These are phyloP conservation scores for Claviceps paspali DNA, from an alignment of 2,329 filamentous ascomycete species.

Conservation along the genomic window DNA sequence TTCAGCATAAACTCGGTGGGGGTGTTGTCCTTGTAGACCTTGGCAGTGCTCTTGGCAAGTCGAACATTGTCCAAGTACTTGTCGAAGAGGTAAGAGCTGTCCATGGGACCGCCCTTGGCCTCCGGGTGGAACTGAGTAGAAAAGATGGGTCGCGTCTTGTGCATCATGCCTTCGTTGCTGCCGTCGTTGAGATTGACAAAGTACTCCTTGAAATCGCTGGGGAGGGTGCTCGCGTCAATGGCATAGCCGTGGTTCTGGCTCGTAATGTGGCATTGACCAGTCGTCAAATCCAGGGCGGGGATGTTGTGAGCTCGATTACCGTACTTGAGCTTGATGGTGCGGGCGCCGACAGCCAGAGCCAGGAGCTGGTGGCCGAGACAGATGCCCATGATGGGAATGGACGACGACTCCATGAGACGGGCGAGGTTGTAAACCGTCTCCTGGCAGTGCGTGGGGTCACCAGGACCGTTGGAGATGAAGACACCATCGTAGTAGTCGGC, in stretches of 20 bases:
- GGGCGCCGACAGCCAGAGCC: slow-evolving; percentile 73
- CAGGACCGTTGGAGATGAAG: slow-evolving; percentile 97
- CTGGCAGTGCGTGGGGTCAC: slow-evolving; percentile 94
- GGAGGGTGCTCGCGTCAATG: slow-evolving; percentile 70
- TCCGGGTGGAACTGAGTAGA: slow-evolving; percentile 98
- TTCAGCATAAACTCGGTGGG: slow-evolving; percentile 81
- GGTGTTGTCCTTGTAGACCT: slow-evolving; percentile 69
- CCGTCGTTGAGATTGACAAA: slow-evolving; percentile 97
- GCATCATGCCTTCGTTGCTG: slow-evolving; percentile 94
- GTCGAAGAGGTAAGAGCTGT: slow-evolving; percentile 92
- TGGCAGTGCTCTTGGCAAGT: slow-evolving; percentile 74
- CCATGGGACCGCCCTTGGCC: slow-evolving; percentile 91
- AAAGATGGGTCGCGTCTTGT: slow-evolving; percentile 93
- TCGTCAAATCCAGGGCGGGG: slow-evolving; percentile 83
- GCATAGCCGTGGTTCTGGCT: slow-evolving; percentile 98
- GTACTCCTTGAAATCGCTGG: slow-evolving; percentile 87
- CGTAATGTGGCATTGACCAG: slow-evolving; percentile 95
- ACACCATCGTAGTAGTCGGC: slow-evolving; percentile 95
- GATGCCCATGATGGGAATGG: slow-evolving; percentile 92
- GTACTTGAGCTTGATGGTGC: slow-evolving; percentile 96
- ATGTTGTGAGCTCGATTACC: slow-evolving; percentile 99
- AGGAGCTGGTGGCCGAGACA: slow-evolving; percentile 95
- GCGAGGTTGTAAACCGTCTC: slow-evolving; percentile 85
- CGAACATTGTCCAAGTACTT: slow-evolving; percentile 84
- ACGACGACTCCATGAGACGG: slow-evolving; percentile 79